Percentiles rank a stretch among this genome's conserved stretches.
phyloP scores from a whole-genome alignment of 192 early-diverging fungal genomes.

The Entomortierella chlamydospora region DNA sequence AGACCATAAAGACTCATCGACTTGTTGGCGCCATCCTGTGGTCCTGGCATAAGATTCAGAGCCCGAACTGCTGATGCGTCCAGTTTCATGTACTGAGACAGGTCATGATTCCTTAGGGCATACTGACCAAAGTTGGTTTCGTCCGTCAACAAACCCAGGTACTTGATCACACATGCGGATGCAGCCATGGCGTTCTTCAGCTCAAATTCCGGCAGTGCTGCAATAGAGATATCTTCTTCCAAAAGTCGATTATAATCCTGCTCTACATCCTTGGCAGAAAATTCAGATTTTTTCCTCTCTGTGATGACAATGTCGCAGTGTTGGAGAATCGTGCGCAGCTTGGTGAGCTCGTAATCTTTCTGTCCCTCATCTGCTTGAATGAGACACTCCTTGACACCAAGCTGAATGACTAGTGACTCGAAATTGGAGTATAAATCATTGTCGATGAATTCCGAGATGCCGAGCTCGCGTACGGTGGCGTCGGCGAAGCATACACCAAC shows the following conservation, averaged over 20 bases:
- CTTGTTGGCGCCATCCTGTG: slow-evolving; percentile 70
- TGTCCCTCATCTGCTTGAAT: slow-evolving; percentile 66
- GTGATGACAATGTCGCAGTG: slow-evolving; percentile 85
- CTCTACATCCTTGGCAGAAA: slow-evolving; percentile 79
- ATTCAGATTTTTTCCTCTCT: slow-evolving; percentile 72
- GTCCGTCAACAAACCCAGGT: slow-evolving; percentile 77
- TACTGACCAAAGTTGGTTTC: slow-evolving; percentile 87
- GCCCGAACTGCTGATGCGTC: slow-evolving; percentile 91
- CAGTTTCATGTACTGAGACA: slow-evolving; percentile 92
- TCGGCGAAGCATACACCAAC: slow-evolving; percentile 94
- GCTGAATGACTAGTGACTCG: slow-evolving; percentile 93
- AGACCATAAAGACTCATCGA: slow-evolving; percentile 77
- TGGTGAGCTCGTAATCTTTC: slow-evolving; percentile 75
- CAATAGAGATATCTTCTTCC: slow-evolving; percentile 71
- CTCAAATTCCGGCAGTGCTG: slow-evolving; percentile 78
- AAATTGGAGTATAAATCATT: slow-evolving; percentile 94
- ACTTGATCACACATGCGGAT: slow-evolving; percentile 77
- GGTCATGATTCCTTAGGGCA: slow-evolving; percentile 73
- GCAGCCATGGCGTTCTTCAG: slow-evolving; percentile 76
- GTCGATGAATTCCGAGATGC: slow-evolving; percentile 92
- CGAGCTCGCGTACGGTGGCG: slow-evolving; percentile 81
- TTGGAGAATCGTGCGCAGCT: slow-evolving; percentile 76
- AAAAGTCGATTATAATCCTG: slow-evolving; percentile 89
- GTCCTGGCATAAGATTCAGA: slow-evolving; percentile 85
- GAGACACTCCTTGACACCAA: slow-evolving; percentile 93